Evolutionary conservation across 495 filamentous ascomycete species (phyloP).

Genomic region (Tetracladium setigerum): DNA sequence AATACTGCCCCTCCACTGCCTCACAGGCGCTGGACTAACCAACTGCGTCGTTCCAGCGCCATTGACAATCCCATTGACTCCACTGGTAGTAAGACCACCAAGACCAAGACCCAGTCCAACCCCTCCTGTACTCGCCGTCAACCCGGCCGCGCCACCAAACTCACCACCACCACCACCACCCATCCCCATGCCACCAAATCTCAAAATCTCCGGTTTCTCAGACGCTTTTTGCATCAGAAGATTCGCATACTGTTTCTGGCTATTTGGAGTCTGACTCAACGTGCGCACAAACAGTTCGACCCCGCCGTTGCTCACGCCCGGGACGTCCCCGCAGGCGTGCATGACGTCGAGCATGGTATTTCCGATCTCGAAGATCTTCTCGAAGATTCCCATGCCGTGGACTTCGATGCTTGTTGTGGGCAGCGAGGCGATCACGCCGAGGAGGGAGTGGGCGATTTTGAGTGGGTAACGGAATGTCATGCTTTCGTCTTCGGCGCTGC

Average conservation of each 20-base stretch:
- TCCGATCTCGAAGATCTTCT: constrained; percentile 50
- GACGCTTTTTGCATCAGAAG: constrained; percentile 17
- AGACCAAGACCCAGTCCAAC: too few relatives aligned
- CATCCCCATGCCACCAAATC: not conserved
- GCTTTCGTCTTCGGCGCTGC: constrained; percentile 33
- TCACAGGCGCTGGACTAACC: not conserved
- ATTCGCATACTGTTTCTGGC: constrained; percentile 18
- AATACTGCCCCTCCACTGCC: constrained; percentile 16
- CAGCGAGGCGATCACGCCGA: constrained; percentile 42
- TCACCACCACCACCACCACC: too few relatives aligned
- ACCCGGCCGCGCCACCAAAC: too few relatives aligned
- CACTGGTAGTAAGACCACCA: too few relatives aligned
- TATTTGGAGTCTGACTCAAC: constrained; percentile 18
- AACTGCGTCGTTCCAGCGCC: not conserved
- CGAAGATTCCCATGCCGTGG: constrained; percentile 53
- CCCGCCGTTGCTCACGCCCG: constrained; percentile 13
- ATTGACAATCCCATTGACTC: too few relatives aligned
- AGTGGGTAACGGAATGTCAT: constrained; percentile 54
- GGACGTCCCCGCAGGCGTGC: constrained; percentile 19
- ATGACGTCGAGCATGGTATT: constrained; percentile 50
- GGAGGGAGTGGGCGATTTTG: constrained; percentile 45
- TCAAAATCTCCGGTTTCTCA: constrained; percentile 17
- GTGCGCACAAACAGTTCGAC: constrained; percentile 19
- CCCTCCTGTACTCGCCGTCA: too few relatives aligned
- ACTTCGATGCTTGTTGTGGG: constrained; percentile 48